Evolutionary conservation across 2,329 filamentous ascomycete species (phyloP), one percentile per base, ranked within the genome.

Genomic region (Diaporthe citri): DNA sequence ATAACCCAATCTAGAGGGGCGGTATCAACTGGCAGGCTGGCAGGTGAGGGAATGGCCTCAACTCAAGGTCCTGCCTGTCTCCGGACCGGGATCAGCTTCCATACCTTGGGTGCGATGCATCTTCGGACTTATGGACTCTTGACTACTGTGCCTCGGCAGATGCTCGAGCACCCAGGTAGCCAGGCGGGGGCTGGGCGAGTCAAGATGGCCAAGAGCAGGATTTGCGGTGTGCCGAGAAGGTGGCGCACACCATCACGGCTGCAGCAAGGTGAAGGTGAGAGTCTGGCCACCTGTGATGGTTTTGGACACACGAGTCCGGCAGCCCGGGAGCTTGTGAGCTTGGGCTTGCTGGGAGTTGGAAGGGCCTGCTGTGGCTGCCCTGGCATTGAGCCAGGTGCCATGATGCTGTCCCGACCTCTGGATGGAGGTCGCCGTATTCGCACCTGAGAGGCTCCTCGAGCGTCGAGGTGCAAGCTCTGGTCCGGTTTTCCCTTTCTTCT

Each of bases 201-300:
- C 60, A 46, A 36, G 62, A 66, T 36, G 41, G 43, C 41, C 43
- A 48, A 66, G 62, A 17, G 10, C 43, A 31, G 31, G 28, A n/a
- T 48, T 66, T 64, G 60, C 60, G 60, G 41, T 64, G 36, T 46
- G 60, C 60, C 41, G 60, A 64, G 41, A 48, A 48, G 1, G n/a
- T 46, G 25, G 60, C 60, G 41, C 41, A 48, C 41, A 22, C 60
- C 25, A 41, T 64, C 60, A n/a, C 39, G 34, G 41, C 39, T n/a
- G 59, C 59, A 62, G 25, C 59, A 64, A 20, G 15, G 60, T 31
- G 28, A n/a, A 31, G 41, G 17, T 46, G 41, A 64, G 31, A 56
- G 52, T 28, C 51, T 55, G 15, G 5, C 28, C 4, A 20, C 13
- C n/a, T 8, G 25, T 8, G 25, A 10, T 55, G 25, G 25, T 55